Percentiles rank a stretch among this genome's conserved stretches.
Conservation (phyloP, 2,329 filamentous ascomycete species). For the Aspergillus tamarii region DNA sequence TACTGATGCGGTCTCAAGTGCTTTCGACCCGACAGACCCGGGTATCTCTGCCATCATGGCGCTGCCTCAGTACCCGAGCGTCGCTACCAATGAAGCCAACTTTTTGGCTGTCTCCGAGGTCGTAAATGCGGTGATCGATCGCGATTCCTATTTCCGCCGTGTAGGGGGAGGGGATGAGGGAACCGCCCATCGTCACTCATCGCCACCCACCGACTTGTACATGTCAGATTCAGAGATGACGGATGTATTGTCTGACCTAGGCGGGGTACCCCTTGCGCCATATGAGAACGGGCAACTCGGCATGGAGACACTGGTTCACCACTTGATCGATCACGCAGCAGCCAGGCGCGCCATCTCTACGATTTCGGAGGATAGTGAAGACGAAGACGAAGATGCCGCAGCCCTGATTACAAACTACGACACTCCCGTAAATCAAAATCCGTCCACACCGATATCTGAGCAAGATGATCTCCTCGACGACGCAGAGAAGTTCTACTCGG, state of each 20-base stretch:
- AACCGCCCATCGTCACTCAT: conserved; percentile 6
- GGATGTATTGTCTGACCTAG: conserved; percentile 25
- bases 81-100: conserved; percentile 22
- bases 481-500: conserved; percentile 37
- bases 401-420: conserved; percentile 33
- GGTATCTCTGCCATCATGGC: conserved; percentile 35
- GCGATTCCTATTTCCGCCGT: conserved; percentile 10
- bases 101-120: conserved; percentile 30
- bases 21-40: conserved; percentile 19
- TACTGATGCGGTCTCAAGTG: background rate
- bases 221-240: conserved; percentile 30
- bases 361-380: conserved; percentile 24
- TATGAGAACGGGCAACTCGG: conserved; percentile 19
- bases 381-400: conserved; percentile 19
- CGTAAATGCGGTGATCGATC: conserved; percentile 32
- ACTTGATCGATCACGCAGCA: conserved; percentile 20
- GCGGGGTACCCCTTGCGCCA: conserved; percentile 24
- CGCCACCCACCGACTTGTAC: conserved; percentile 24
- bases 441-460: conserved; percentile 18
- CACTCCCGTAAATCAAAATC: conserved; percentile 18
- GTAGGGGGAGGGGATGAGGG: background rate
- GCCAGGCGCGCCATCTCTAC: conserved; percentile 24
- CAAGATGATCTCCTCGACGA: conserved; percentile 36
- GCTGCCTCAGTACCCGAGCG: conserved; percentile 31
- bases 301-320: conserved; percentile 24